Conservation (phyloP, 2,329 filamentous ascomycete species). For the Trichoderma breve region DNA sequence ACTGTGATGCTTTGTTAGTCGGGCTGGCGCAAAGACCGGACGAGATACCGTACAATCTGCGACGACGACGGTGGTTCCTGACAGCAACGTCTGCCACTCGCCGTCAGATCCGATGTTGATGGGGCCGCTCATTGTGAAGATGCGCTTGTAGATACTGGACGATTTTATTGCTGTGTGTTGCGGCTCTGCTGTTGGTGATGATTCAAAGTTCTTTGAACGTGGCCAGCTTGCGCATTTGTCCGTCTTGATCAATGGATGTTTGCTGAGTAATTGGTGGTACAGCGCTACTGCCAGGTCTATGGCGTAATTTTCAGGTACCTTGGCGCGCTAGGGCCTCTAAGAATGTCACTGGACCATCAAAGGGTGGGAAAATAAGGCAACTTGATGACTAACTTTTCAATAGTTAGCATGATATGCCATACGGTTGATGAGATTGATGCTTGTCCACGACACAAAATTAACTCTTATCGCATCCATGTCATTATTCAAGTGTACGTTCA, state of each 20-base stretch:
- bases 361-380: too few relatives aligned
- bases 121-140: conserved; percentile 44
- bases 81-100: conserved; percentile 71
- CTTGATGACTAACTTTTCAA: neutral
- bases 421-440: too few relatives aligned
- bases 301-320: neutral
- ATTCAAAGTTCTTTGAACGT: neutral
- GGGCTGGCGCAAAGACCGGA: conserved; percentile 1
- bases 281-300: neutral
- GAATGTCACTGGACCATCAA: neutral
- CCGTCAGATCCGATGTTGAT: conserved; percentile 61
- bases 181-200: neutral
- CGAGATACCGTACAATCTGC: conserved; percentile 70
- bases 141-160: neutral
- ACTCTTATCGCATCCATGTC: too few relatives aligned
- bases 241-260: neutral
- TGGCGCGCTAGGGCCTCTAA: neutral
- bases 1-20: conserved; percentile 53
- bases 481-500: too few relatives aligned
- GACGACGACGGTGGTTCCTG: conserved; percentile 74
- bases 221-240: conserved; percentile 9
- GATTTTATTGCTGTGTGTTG: neutral
- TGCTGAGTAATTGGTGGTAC: neutral
- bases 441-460: too few relatives aligned
- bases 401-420: too few relatives aligned